These are phyloP conservation scores for Dacryopinax spathularia DNA, from an alignment of 768 basidiomycete genomes.

Conservation along the genomic window DNA sequence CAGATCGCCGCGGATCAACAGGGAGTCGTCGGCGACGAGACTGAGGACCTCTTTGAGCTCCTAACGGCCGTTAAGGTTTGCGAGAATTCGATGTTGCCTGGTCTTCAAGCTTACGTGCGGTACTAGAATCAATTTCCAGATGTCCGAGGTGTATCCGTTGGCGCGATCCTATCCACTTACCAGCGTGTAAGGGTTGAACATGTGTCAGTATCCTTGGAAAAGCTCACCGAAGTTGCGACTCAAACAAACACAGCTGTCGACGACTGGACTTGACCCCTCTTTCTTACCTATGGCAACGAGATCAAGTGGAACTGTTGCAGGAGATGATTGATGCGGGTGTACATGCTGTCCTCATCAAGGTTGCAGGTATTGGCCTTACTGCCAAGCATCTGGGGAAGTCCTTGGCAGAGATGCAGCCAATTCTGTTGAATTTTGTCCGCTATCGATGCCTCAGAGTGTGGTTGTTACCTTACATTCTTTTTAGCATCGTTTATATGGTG, in stretches of 20 bases:
- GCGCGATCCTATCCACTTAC: constrained; percentile 94
- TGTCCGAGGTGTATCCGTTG: constrained; percentile 75
- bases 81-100: neutral
- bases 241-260: constrained; percentile 60
- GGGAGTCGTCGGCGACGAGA: constrained; percentile 75
- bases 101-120: neutral
- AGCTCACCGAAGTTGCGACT: neutral
- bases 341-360: constrained; percentile 79
- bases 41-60: constrained; percentile 75
- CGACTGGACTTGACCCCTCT: constrained; percentile 68
- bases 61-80: constrained; percentile 63
- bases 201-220: constrained; percentile 45
- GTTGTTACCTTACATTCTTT: neutral
- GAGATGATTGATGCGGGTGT: constrained; percentile 76
- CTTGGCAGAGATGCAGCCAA: constrained; percentile 58
- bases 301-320: constrained; percentile 68
- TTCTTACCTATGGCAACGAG: constrained; percentile 85
- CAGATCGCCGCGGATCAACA: constrained; percentile 27
- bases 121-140: constrained; percentile 60
- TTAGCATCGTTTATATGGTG: constrained; percentile 69
- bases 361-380: constrained; percentile 83
- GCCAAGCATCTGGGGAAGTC: constrained; percentile 64
- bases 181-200: constrained; percentile 95
- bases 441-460: neutral
- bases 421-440: constrained; percentile 51